These are phyloP conservation scores for Chalciporus pseudorubinellus DNA, from an alignment of 768 basidiomycete genomes.

Conservation along the genomic window DNA sequence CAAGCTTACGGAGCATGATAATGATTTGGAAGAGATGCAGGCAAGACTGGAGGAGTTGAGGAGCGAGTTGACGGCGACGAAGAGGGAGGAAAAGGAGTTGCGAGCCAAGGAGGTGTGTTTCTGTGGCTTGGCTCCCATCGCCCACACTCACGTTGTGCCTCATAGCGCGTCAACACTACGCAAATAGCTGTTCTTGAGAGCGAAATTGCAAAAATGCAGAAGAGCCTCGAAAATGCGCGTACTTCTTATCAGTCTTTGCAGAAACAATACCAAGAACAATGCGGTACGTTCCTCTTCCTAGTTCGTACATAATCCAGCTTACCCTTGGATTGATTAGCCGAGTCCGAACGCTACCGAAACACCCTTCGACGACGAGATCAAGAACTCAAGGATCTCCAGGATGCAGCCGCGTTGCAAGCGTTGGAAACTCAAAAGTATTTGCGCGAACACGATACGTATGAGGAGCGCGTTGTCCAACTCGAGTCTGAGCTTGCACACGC, in stretches of 20 bases:
- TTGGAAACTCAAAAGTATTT: slow-evolving; percentile 66
- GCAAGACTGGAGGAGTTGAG: slow-evolving; percentile 71
- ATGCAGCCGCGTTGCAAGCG: slow-evolving; percentile 55
- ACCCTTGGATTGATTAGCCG: slow-evolving; percentile 40
- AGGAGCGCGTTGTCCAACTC: slow-evolving; percentile 67
- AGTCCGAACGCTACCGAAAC: slow-evolving; percentile 76
- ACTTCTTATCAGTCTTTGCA: slow-evolving; percentile 74
- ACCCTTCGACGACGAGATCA: slow-evolving; percentile 74
- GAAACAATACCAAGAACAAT: slow-evolving; percentile 88
- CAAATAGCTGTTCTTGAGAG: slow-evolving; percentile 73
- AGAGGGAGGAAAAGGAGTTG: slow-evolving; percentile 92
- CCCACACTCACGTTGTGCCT: slow-evolving; percentile 7
- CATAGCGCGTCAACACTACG: slow-evolving; percentile 57
- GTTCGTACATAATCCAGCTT: background rate
- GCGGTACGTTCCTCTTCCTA: slow-evolving; percentile 47
- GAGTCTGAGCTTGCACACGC: slow-evolving; percentile 70
- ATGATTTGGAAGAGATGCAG: slow-evolving; percentile 81
- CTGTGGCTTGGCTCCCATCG: background rate
- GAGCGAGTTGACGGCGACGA: slow-evolving; percentile 73
- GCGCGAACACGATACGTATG: slow-evolving; percentile 67
- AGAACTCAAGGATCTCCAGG: slow-evolving; percentile 62
- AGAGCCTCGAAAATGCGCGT: slow-evolving; percentile 70
- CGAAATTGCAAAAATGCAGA: slow-evolving; percentile 75
- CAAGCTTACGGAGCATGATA: slow-evolving; percentile 73
- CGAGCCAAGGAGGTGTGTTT: slow-evolving; percentile 73